Evolutionary conservation across 2,329 filamentous ascomycete species (phyloP), one percentile per base, ranked within the genome.

Genomic region (Diaporthe vexans): DNA sequence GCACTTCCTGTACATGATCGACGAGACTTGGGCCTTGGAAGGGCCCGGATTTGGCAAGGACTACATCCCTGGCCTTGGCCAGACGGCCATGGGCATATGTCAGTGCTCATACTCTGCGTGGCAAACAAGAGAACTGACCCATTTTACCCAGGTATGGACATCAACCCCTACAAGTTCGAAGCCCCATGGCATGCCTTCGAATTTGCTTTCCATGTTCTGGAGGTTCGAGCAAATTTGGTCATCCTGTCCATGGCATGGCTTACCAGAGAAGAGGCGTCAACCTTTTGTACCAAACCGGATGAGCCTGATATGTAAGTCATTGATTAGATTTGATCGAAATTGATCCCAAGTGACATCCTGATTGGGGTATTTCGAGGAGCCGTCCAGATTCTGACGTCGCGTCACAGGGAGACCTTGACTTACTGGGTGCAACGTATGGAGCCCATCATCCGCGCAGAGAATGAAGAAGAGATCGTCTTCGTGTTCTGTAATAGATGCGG

Each of bases 221-320:
- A 90, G 1, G 83, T 84, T 0, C 79, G 86, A 0, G 88, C 92
- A 0, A 90, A 91, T 19, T 76, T 95, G 0, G 91, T 94, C 1
- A 89, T 95, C 46, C 77, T 96, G 0, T 91, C 89, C 5, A 95
- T 95, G 94, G 93, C 94, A 0, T 96, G 94, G 94, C 85, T 94
- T 43, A 94, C 93, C 1, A 85, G 81, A 72, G 90, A 86, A 75
- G 88, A 86, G 78, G 86, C 82, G 1, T 85, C 78, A 24, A 73
- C 74, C 10, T 91, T 85, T 79, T 90, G 79, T 74, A 85, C 77
- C 37, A 84, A 76, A 76, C 89, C 89, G 0, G 80, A 87, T 0
- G 89, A 91, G 67, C 93, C 93, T 0, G 94, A 95, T 77, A 88
- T 94, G 74, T 75, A 51, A 70, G 74, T 52, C 11, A 24, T 51